Evolutionary conservation across 2,329 filamentous ascomycete genomes (phyloP), one percentile per base, ranked within the genome.

Genomic region (Hymenoscyphus occultus): DNA sequence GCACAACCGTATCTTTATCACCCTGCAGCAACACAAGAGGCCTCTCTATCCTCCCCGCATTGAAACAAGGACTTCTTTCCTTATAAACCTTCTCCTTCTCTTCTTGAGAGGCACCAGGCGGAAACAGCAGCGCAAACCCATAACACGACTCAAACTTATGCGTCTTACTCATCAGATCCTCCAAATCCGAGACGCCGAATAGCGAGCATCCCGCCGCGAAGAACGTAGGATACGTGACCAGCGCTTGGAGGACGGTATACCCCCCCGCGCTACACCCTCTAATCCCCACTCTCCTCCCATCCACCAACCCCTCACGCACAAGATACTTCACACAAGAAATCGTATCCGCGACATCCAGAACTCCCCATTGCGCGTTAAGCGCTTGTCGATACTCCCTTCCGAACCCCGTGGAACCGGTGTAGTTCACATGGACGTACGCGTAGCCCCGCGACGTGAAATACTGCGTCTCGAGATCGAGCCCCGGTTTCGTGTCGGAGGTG

Each of bases 101-200:
- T 13, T 78, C 74, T 0, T 77, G 71, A 1, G 71, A 71, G 10
- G 77, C 76, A 2, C 75, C 77, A 0, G 71, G 67, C 1, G 66
- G 64, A 0, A 81, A 76, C 1, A 84, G 67, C 1, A 86, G 74
- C 1, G 78, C 75, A 10, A 79, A 77, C n/a, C 81, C 75, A 70
- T 86, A 85, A 60, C 81, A 79, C 0, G 77, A 80, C 71, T 86
- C 84, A n/a, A 85, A 80, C 73, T 86, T 86, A 71, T 86, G 84
- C 0, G 83, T 85, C 22, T 80, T 78, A 1, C 75, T 76, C 16
- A 76, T 77, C 0, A 86, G 75, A 0, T 76, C 75, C 51, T 77
- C 76, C n/a, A 85, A 71, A 31, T 84, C 82, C 48, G 80, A 81
- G 39, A 86, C 80, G 2, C 84, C 83, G 32, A 80, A 84, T 1